A percentile compares a stretch with the other conserved stretches of the same genome.
Conservation (phyloP, 192 early-diverging fungal genomes). For the Linnemannia exigua region DNA sequence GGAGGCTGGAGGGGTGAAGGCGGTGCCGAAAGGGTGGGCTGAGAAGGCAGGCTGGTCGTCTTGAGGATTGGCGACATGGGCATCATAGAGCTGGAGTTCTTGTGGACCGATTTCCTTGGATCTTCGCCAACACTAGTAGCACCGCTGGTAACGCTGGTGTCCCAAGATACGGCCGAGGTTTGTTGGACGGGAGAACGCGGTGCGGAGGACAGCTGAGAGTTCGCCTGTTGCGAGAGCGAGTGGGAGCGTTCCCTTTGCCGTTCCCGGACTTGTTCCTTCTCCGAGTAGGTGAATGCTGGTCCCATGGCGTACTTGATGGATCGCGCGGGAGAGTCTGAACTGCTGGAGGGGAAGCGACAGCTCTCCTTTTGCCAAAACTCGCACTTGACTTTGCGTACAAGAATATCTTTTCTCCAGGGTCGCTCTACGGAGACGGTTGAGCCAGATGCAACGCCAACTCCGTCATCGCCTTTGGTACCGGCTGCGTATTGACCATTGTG, state of each 20-base stretch:
- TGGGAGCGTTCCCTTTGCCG: background rate
- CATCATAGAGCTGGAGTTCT: background rate
- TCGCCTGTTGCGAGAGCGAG: background rate
- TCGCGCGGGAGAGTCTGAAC: constrained; percentile 11
- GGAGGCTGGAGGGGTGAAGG: constrained; percentile 12
- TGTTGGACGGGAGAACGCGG: background rate
- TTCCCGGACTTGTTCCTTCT: constrained; percentile 38
- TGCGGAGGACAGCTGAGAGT: background rate
- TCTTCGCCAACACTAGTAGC: background rate
- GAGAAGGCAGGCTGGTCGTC: background rate
- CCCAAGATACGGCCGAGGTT: constrained; percentile 6
- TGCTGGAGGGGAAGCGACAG: constrained; percentile 28
- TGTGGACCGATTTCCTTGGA: background rate
- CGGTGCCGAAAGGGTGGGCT: background rate
- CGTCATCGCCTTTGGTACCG: background rate
- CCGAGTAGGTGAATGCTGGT: constrained; percentile 36
- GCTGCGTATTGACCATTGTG: background rate
- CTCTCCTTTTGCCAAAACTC: constrained; percentile 58
- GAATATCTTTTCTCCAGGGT: constrained; percentile 39
- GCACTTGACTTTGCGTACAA: constrained; percentile 52
- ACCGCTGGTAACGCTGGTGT: background rate
- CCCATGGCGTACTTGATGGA: constrained; percentile 39
- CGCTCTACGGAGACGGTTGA: background rate
- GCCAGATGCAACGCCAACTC: background rate
- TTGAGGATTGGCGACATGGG: constrained; percentile 7